phyloP scores from a whole-genome alignment of 2,329 filamentous ascomycete genomes.

The Ophiostoma australiae region DNA sequence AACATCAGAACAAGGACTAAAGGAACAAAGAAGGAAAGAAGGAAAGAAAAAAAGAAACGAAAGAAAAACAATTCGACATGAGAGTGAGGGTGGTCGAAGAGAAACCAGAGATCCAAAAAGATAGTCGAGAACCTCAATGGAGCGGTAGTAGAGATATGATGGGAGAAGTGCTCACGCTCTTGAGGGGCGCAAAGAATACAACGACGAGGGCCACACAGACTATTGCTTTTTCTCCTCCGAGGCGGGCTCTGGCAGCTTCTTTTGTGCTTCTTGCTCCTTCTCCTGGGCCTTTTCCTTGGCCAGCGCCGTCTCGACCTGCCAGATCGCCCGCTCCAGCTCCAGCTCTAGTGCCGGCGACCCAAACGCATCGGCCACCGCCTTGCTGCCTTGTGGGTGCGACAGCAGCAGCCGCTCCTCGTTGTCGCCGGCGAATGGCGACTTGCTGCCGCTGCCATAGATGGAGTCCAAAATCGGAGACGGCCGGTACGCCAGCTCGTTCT shows the following conservation, averaged over 20 bases:
- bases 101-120: neutral
- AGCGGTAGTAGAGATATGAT: neutral
- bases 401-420: constrained; percentile 43
- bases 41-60: neutral
- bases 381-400: constrained; percentile 34
- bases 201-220: neutral
- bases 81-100: neutral
- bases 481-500: constrained; percentile 61
- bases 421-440: constrained; percentile 30
- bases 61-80: neutral
- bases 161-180: neutral
- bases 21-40: neutral
- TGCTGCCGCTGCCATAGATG: constrained; percentile 53
- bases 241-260: neutral
- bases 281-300: constrained; percentile 34
- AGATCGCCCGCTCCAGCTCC: constrained; percentile 70
- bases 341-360: constrained; percentile 64
- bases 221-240: neutral
- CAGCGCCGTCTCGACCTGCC: constrained; percentile 60
- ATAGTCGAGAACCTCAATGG: neutral
- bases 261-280: constrained; percentile 16
- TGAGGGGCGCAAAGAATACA: no score
- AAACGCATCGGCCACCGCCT: constrained; percentile 45
- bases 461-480: constrained; percentile 67
- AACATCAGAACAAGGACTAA: neutral